These are phyloP conservation scores for Tolypocladium amazonense DNA, from an alignment of 2,329 filamentous ascomycete species.

Conservation along the genomic window DNA sequence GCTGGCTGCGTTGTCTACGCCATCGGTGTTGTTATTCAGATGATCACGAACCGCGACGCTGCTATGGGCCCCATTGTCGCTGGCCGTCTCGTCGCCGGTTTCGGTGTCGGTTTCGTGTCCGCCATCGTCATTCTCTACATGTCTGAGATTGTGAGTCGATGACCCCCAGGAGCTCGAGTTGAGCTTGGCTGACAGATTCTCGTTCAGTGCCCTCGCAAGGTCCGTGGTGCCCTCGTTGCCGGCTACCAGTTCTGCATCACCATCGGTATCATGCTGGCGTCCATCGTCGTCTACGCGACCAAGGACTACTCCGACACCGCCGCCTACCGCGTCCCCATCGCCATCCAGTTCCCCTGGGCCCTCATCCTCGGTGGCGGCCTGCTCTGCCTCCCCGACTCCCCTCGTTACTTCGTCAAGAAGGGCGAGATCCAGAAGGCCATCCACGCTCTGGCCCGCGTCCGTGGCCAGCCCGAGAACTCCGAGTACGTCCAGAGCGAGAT, in stretches of 20 bases:
- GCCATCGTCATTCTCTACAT: constrained; percentile 79
- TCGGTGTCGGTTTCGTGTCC: constrained; percentile 73
- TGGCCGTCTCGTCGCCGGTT: constrained; percentile 64
- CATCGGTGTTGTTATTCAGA: constrained; percentile 58
- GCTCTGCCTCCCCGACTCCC: constrained; percentile 71
- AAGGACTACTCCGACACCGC: constrained; percentile 49
- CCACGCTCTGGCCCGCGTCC: constrained; percentile 52
- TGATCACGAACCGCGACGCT: constrained; percentile 33
- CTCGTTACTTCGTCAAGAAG: constrained; percentile 76
- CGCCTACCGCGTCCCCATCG: constrained; percentile 73
- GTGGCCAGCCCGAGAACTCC: constrained; percentile 63
- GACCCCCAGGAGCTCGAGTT: not conserved
- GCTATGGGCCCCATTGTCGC: constrained; percentile 54
- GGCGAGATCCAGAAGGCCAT: constrained; percentile 57
- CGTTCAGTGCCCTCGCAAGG: constrained; percentile 48
- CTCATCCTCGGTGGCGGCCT: constrained; percentile 64
- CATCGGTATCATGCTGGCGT: constrained; percentile 64
- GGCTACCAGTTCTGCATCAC: constrained; percentile 81
- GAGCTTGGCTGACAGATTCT: not conserved
- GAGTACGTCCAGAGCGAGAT: constrained; percentile 70
- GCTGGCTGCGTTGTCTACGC: constrained; percentile 62
- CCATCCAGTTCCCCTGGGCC: constrained; percentile 71
- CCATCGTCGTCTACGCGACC: constrained; percentile 64
- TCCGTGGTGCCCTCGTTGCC: constrained; percentile 67
- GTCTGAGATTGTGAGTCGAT: constrained; percentile 57